Evolutionary conservation across 1,284 basidiomycete genomes (phyloP).

Genomic region (Ustilago nuda): DNA sequence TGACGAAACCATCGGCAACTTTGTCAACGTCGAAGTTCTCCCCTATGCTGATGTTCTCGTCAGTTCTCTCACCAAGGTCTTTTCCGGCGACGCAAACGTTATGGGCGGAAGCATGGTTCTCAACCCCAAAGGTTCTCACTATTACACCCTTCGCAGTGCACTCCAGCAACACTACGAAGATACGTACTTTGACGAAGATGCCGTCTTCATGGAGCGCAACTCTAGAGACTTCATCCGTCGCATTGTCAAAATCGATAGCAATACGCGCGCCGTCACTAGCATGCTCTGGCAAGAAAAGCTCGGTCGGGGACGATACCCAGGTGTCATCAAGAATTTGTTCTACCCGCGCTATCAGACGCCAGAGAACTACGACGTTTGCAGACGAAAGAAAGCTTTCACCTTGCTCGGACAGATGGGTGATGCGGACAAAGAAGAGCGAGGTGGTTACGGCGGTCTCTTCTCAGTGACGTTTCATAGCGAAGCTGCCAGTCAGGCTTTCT

Average conservation of each 20-base stretch:
- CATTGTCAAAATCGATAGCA: conserved; percentile 82
- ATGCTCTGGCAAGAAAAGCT: conserved; percentile 74
- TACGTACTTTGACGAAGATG: conserved; percentile 89
- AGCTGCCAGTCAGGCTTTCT: conserved; percentile 83
- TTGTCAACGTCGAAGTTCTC: conserved; percentile 92
- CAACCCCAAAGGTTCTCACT: conserved; percentile 82
- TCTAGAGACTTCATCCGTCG: conserved; percentile 89
- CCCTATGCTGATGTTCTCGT: conserved; percentile 92
- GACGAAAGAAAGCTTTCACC: conserved; percentile 70
- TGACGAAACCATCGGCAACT: conserved; percentile 97
- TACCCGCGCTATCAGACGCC: conserved; percentile 86
- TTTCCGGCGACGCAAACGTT: conserved; percentile 93
- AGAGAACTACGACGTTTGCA: conserved; percentile 79
- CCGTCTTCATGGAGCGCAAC: conserved; percentile 97
- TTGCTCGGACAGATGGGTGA: conserved; percentile 8
- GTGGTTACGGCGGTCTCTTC: conserved; percentile 90
- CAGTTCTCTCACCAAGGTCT: conserved; percentile 92
- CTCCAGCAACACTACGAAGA: conserved; percentile 83
- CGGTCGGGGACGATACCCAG: conserved; percentile 19
- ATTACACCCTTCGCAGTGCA: conserved; percentile 76
- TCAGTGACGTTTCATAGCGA: conserved; percentile 84
- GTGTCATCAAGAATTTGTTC: conserved; percentile 82
- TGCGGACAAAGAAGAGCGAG: conserved; percentile 13
- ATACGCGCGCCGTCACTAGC: conserved; percentile 84
- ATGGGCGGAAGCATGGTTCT: conserved; percentile 84